Evolutionary conservation across 2,329 filamentous ascomycete genomes (phyloP).

Genomic region (Cladosporium sp.): DNA sequence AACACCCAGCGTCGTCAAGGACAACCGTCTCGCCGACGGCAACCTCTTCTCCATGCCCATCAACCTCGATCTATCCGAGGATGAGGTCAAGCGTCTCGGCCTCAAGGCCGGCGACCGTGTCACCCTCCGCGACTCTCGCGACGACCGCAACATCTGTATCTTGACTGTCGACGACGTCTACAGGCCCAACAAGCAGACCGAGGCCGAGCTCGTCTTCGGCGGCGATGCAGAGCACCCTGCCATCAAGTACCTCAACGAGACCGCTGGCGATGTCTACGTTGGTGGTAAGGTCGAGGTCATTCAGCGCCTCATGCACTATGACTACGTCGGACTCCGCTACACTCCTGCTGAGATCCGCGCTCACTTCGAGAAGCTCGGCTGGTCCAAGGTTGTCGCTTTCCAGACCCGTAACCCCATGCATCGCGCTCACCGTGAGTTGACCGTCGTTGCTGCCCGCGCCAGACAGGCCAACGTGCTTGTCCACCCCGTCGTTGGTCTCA

Average conservation of each 20-base stretch:
- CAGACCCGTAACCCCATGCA: conserved; percentile 99
- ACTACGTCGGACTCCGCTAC: conserved; percentile 95
- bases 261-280: conserved; percentile 84
- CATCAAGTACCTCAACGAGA: conserved; percentile 82
- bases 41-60: conserved; percentile 97
- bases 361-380: conserved; percentile 99
- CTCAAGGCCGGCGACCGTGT: conserved; percentile 80
- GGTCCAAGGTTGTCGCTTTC: conserved; percentile 97
- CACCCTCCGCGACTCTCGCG: conserved; percentile 90
- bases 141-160: conserved; percentile 94
- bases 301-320: conserved; percentile 95
- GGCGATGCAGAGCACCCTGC: conserved; percentile 86
- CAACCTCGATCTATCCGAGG: conserved; percentile 79
- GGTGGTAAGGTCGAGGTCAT: conserved; percentile 96
- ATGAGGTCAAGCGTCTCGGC: conserved; percentile 71
- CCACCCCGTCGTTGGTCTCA: conserved; percentile 96
- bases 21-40: conserved; percentile 83
- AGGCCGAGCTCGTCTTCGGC: conserved; percentile 93
- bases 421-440: conserved; percentile 95
- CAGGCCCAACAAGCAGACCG: conserved; percentile 86
- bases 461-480: conserved; percentile 99
- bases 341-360: conserved; percentile 91
- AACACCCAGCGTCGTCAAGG: conserved; percentile 73
- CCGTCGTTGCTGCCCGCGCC: conserved; percentile 90
- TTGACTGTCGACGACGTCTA: conserved; percentile 95